Evolutionary conservation across 371 early-diverging fungal genomes (phyloP).

Genomic region (Saksenaea vasiformis): DNA sequence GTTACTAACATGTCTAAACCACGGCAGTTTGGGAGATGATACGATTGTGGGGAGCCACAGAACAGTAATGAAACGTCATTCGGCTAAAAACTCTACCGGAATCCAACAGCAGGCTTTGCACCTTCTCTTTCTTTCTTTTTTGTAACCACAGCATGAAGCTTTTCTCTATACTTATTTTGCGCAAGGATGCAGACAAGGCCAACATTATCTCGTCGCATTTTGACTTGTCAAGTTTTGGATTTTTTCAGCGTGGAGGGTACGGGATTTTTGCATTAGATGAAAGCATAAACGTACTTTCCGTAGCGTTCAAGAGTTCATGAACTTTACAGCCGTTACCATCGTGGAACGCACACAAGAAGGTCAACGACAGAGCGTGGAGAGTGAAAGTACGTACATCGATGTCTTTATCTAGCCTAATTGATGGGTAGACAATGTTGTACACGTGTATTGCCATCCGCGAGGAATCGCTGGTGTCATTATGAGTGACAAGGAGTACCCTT

Average conservation of each 20-base stretch:
- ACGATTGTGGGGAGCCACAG: no score
- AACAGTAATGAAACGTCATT: no score
- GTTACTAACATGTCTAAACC: no score
- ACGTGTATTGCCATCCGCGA: slow-evolving; percentile 76
- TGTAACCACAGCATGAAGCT: slow-evolving; percentile 52
- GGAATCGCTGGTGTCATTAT: slow-evolving; percentile 81
- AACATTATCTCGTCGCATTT: slow-evolving; percentile 61
- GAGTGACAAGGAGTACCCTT: slow-evolving; percentile 92
- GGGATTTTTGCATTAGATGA: not conserved
- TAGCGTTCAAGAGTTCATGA: slow-evolving; percentile 90
- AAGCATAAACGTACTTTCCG: not conserved
- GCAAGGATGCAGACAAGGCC: slow-evolving; percentile 51
- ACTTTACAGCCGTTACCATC: slow-evolving; percentile 83
- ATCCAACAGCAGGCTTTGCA: not conserved
- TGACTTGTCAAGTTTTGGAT: slow-evolving; percentile 86
- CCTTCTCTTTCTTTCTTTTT: slow-evolving; percentile 10
- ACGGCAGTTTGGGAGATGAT: no score
- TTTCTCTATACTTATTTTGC: slow-evolving; percentile 53
- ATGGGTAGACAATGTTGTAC: slow-evolving; percentile 76
- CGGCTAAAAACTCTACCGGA: no score
- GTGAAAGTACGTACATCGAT: slow-evolving; percentile 65
- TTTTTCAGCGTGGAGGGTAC: slow-evolving; percentile 87
- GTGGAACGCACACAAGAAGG: slow-evolving; percentile 87
- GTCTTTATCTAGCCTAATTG: slow-evolving; percentile 1
- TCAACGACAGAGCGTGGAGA: slow-evolving; percentile 83